Conservation (phyloP, 1,284 basidiomycete species). For the Singerocomus inundabilis region DNA sequence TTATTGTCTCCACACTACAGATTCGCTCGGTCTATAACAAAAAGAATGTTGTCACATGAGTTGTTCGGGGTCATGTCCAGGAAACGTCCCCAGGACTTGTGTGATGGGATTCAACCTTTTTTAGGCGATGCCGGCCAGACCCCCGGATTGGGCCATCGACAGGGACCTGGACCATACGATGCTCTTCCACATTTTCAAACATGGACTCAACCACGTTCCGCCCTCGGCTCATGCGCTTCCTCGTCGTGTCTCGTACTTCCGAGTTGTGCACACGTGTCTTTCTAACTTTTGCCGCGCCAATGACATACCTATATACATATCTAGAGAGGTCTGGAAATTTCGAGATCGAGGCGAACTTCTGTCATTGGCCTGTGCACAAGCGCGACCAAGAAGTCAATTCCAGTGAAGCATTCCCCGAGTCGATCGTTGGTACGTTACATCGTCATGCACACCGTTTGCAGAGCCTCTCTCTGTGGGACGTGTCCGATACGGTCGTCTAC, state of each 20-base stretch:
- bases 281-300: slow-evolving; percentile 16
- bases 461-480: slow-evolving; percentile 17
- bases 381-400: neutral
- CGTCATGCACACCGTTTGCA: slow-evolving; percentile 9
- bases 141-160: too few species aligned
- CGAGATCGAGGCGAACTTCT: slow-evolving; percentile 11
- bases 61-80: too few species aligned
- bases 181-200: slow-evolving; percentile 16
- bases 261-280: slow-evolving; percentile 21
- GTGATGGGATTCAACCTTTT: too few species aligned
- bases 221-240: slow-evolving; percentile 4
- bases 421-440: slow-evolving; percentile 2
- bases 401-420: slow-evolving; percentile 3
- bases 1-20: too few species aligned
- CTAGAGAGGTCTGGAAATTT: slow-evolving; percentile 12
- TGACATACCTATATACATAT: slow-evolving; percentile 1
- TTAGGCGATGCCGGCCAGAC: too few species aligned
- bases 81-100: too few species aligned
- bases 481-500: slow-evolving; percentile 18
- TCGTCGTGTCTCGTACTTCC: slow-evolving; percentile 4
- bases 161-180: too few species aligned
- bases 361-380: slow-evolving; percentile 12
- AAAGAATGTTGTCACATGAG: too few species aligned
- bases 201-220: slow-evolving; percentile 5
- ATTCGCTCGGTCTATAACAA: too few species aligned